phyloP scores from a whole-genome alignment of 2,329 filamentous ascomycete species.

The Dactylella cylindrospora region DNA sequence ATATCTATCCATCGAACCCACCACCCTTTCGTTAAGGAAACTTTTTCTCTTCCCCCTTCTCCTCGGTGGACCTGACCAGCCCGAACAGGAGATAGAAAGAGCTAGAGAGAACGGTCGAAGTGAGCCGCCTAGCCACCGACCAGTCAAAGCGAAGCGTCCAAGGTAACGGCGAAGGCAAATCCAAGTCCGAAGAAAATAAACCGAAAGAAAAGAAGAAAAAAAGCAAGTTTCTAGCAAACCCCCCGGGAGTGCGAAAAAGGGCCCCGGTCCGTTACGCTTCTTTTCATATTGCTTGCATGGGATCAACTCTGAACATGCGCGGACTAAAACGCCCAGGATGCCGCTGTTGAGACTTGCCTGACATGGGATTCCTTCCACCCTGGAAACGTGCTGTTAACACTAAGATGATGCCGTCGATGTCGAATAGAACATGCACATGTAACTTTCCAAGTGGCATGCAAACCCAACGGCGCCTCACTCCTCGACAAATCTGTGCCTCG shows the following conservation, averaged over 20 bases:
- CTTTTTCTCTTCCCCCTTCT: too few relatives aligned
- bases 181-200: constrained; percentile 2
- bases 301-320: constrained; percentile 41
- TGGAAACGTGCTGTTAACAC: too few relatives aligned
- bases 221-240: constrained; percentile 21
- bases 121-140: constrained; percentile 37
- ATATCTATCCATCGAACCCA: constrained; percentile 33
- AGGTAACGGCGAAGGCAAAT: neutral
- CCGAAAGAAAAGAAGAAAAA: constrained; percentile 3
- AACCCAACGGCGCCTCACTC: too few relatives aligned
- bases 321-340: constrained; percentile 35
- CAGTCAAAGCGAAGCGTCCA: constrained; percentile 16
- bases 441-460: too few relatives aligned
- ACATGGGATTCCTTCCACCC: constrained; percentile 23
- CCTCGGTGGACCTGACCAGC: too few relatives aligned
- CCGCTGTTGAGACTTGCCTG: constrained; percentile 16
- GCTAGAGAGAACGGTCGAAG: constrained; percentile 24
- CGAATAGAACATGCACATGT: too few relatives aligned
- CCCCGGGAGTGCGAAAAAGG: constrained; percentile 11
- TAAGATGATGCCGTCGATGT: too few relatives aligned
- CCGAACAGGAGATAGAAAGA: constrained; percentile 18
- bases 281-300: constrained; percentile 42
- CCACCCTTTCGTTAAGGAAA: constrained; percentile 17
- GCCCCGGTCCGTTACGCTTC: constrained; percentile 32
- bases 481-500: too few relatives aligned